Evolutionary conservation across 2,329 filamentous ascomycete species (phyloP).

Genomic region (Diaporthe citri): DNA sequence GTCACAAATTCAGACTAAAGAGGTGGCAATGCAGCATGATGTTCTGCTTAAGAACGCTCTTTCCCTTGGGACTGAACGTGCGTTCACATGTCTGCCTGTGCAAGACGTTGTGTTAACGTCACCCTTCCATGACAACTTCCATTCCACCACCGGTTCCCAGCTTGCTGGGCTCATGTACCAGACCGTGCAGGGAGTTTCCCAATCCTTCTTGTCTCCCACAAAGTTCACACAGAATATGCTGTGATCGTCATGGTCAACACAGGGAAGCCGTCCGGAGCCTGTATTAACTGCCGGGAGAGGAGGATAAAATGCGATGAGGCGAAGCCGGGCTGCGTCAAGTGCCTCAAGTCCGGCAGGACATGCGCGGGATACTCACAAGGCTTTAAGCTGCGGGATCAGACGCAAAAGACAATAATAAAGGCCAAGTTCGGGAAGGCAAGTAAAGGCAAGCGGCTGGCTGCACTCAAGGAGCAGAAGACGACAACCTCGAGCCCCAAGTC

Average conservation of each 20-base stretch:
- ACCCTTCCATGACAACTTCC: not conserved
- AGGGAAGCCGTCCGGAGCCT: constrained; percentile 34
- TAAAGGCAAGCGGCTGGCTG: not conserved
- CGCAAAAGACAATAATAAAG: constrained; percentile 35
- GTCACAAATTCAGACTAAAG: constrained; percentile 19
- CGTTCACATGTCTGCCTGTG: not conserved
- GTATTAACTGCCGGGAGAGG: constrained; percentile 36
- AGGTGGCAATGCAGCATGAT: constrained; percentile 11
- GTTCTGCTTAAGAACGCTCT: constrained; percentile 14
- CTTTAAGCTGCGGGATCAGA: constrained; percentile 31
- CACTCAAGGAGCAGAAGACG: constrained; percentile 10
- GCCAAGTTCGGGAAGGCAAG: constrained; percentile 26
- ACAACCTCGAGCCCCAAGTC: constrained; percentile 1
- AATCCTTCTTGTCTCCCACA: not conserved
- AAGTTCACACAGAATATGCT: not conserved
- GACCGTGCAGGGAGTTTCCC: not conserved
- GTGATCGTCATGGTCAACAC: constrained; percentile 34
- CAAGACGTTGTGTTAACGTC: not conserved
- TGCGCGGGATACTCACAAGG: constrained; percentile 36
- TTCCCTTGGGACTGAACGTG: not conserved
- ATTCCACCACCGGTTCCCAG: not conserved
- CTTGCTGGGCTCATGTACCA: not conserved
- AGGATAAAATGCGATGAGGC: constrained; percentile 39
- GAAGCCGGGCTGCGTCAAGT: constrained; percentile 38
- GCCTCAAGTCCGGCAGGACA: constrained; percentile 29